A percentile compares a stretch with the other conserved stretches of the same genome.
These are phyloP conservation scores for Ophiostoma fasciatum DNA, from an alignment of 2,329 filamentous ascomycete genomes.

Conservation along the genomic window DNA sequence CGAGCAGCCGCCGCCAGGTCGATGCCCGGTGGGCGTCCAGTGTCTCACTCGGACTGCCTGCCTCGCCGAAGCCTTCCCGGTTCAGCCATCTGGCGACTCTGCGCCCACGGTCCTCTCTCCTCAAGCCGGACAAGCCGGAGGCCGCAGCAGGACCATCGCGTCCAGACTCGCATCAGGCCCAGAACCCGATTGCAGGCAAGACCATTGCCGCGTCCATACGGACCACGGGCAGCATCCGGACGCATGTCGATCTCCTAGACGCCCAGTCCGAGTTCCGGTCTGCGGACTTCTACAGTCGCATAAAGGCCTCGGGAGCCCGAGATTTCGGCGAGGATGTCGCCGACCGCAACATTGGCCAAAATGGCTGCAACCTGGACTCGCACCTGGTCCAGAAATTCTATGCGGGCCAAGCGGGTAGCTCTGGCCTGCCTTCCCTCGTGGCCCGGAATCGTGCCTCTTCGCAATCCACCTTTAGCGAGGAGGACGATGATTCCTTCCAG, in stretches of 20 bases:
- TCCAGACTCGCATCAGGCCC: not conserved
- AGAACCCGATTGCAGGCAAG: too few relatives aligned
- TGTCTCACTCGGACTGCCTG: not conserved
- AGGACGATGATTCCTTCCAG: not conserved
- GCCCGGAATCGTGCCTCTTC: not conserved
- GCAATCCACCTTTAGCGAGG: not conserved
- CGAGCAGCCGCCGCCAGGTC: conserved; percentile 11
- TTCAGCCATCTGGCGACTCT: not conserved
- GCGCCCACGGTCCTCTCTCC: not conserved
- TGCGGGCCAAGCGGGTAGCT: conserved; percentile 7
- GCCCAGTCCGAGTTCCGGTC: conserved; percentile 37
- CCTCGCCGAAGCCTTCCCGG: not conserved
- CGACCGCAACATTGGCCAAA: conserved; percentile 39
- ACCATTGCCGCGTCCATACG: too few relatives aligned
- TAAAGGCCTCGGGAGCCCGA: conserved; percentile 34
- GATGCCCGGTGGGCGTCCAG: conserved; percentile 3
- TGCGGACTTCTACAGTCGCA: conserved; percentile 31
- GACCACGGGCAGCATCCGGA: too few relatives aligned
- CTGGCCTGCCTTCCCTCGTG: conserved; percentile 1
- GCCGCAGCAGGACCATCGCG: conserved; percentile 1
- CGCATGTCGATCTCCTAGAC: conserved; percentile 42
- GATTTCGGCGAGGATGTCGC: conserved; percentile 52
- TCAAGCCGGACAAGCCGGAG: too few relatives aligned
- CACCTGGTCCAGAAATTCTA: conserved; percentile 23
- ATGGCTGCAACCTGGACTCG: conserved; percentile 19